A percentile compares a stretch with the other conserved stretches of the same genome.
phyloP scores from a whole-genome alignment of 345 rosid species.

The Pugionium dolabratum region DNA sequence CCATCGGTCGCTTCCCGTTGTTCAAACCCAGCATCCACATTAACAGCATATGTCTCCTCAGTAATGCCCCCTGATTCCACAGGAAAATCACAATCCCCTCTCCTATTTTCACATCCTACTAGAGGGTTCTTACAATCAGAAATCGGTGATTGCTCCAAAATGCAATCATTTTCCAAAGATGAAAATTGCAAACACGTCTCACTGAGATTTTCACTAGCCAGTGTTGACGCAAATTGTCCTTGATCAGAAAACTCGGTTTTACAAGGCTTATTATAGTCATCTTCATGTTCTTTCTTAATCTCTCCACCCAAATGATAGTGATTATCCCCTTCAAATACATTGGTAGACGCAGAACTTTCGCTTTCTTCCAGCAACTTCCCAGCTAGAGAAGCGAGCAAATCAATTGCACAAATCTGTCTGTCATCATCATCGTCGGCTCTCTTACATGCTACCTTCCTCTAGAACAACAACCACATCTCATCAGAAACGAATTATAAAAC shows the following conservation, averaged over 20 bases:
- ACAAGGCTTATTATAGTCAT: constrained; percentile 40
- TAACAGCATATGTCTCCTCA: constrained; percentile 40
- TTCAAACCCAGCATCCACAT: constrained; percentile 21
- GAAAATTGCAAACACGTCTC: constrained; percentile 41
- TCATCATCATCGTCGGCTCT: constrained; percentile 46
- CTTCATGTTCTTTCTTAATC: constrained; percentile 46
- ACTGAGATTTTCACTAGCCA: constrained; percentile 36
- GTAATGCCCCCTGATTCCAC: constrained; percentile 41
- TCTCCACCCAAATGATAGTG: constrained; percentile 38
- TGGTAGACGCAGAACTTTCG: constrained; percentile 72
- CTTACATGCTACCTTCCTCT: constrained; percentile 55
- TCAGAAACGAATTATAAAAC: constrained; percentile 19
- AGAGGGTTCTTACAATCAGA: constrained; percentile 42
- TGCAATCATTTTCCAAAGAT: constrained; percentile 39
- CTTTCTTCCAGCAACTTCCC: constrained; percentile 81
- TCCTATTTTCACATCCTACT: constrained; percentile 32
- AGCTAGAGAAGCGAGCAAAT: constrained; percentile 87
- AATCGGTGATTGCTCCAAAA: constrained; percentile 40
- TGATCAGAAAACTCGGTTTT: constrained; percentile 50
- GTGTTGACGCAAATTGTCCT: constrained; percentile 44
- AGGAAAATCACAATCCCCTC: constrained; percentile 23
- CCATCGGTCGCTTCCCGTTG: constrained; percentile 38
- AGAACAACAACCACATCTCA: constrained; percentile 32
- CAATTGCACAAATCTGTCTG: constrained; percentile 63
- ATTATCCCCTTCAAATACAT: constrained; percentile 64